Conservation (phyloP, 164 flowering plant genomes). For the Magnolia officinalis region DNA sequence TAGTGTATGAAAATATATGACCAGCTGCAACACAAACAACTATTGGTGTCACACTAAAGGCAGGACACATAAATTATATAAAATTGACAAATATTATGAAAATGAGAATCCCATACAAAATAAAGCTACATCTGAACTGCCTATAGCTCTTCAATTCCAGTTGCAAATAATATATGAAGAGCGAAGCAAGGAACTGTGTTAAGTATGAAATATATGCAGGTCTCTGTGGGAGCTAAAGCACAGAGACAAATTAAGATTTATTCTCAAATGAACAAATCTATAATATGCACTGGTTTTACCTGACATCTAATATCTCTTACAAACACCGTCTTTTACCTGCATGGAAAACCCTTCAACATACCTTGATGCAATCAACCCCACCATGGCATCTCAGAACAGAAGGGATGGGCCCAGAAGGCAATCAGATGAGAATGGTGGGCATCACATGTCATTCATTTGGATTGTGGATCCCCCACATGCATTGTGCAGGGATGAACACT, state of each 20-base stretch:
- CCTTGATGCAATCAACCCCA: not conserved
- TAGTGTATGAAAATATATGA: conserved; percentile 88
- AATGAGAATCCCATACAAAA: not conserved
- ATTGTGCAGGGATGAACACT: no score
- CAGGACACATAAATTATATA: not conserved
- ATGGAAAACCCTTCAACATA: not conserved
- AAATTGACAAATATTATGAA: no score
- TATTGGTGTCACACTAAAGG: not conserved
- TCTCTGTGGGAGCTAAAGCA: no score
- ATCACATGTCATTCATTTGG: no score
- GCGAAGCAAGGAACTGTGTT: no score
- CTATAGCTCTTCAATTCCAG: not conserved
- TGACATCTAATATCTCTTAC: not conserved
- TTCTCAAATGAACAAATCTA: no score
- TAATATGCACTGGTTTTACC: not conserved
- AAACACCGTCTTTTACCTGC: not conserved
- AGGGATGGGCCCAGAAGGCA: not conserved
- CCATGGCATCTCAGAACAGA: not conserved
- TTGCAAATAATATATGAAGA: no score
- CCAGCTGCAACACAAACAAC: conserved; percentile 67
- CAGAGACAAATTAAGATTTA: no score
- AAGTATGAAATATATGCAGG: no score
- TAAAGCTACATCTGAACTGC: not conserved
- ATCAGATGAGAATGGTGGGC: not conserved
- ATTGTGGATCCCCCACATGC: no score